These are phyloP conservation scores for Polychytrium aggregatum DNA, from an alignment of 192 early-diverging fungal species.

Conservation along the genomic window DNA sequence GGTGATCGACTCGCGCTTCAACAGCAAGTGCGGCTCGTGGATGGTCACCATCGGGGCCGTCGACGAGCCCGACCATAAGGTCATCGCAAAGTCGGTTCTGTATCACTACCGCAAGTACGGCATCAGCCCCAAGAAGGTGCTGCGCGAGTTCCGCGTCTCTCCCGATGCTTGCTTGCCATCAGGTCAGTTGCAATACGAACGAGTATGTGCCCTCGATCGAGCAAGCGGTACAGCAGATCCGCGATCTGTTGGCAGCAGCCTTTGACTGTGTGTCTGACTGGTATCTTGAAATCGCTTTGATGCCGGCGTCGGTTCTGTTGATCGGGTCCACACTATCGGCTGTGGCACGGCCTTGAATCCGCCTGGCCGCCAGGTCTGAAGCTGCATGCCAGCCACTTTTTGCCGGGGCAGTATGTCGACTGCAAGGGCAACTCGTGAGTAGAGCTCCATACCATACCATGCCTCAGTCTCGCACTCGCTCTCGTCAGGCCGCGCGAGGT, in stretches of 20 bases:
- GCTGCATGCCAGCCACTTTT: constrained; percentile 78
- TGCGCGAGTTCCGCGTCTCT: constrained; percentile 76
- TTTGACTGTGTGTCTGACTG: no score
- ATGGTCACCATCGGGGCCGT: constrained; percentile 36
- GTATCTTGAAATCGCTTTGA: no score
- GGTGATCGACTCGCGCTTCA: constrained; percentile 28
- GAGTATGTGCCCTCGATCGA: no score
- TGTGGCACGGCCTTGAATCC: no score
- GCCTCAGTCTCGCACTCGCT: background rate
- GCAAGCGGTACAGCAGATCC: no score
- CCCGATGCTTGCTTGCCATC: constrained; percentile 74
- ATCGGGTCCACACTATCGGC: no score
- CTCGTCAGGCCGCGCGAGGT: no score
- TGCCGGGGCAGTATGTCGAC: constrained; percentile 92
- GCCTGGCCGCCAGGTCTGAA: no score
- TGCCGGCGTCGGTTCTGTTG: no score
- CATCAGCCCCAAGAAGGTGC: constrained; percentile 64
- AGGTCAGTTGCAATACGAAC: constrained; percentile 24
- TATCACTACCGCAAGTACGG: constrained; percentile 63
- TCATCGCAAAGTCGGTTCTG: constrained; percentile 57
- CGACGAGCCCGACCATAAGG: constrained; percentile 21
- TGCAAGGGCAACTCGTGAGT: constrained; percentile 69
- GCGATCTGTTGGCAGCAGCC: no score
- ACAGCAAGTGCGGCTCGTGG: constrained; percentile 20
- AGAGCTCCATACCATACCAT: constrained; percentile 2